Percentiles rank a stretch among this genome's conserved stretches.
These are phyloP conservation scores for Prunus kanzakura DNA, from an alignment of 306 rosid species.

Conservation along the genomic window DNA sequence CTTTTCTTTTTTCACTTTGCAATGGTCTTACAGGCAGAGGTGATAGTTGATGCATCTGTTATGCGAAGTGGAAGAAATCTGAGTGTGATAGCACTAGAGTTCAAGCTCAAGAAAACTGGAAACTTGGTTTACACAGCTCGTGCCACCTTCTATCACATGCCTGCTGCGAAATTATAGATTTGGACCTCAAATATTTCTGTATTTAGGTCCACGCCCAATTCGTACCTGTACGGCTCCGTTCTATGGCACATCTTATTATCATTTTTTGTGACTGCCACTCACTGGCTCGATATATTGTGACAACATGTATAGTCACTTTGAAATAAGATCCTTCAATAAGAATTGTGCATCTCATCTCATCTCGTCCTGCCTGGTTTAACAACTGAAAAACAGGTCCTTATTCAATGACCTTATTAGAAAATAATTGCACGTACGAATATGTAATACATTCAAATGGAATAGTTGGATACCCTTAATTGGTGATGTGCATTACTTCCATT, in stretches of 20 bases:
- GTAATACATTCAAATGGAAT: too few relatives aligned
- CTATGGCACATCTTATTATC: not conserved
- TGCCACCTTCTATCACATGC: constrained; percentile 58
- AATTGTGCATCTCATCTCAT: not conserved
- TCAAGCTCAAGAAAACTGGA: constrained; percentile 51
- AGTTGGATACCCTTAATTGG: too few relatives aligned
- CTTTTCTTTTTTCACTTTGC: not conserved
- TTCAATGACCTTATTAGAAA: not conserved
- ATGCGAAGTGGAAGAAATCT: constrained; percentile 76
- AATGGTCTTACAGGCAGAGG: constrained; percentile 51
- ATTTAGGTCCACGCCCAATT: not conserved
- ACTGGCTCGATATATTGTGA: not conserved
- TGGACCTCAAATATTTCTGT: not conserved
- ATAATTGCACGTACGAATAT: too few relatives aligned
- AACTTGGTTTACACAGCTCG: constrained; percentile 53
- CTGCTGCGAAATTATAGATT: constrained; percentile 46
- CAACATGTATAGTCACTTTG: not conserved
- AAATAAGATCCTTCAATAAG: not conserved
- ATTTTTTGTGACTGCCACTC: not conserved
- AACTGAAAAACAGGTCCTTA: too few relatives aligned
- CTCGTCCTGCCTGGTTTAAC: not conserved
- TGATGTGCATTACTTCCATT: too few relatives aligned
- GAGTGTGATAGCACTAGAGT: constrained; percentile 55
- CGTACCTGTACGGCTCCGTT: not conserved
- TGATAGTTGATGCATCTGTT: constrained; percentile 52